Percentiles rank a stretch among this genome's conserved stretches.
phyloP scores from a whole-genome alignment of 2,329 filamentous ascomycete genomes.

The Fusarium hostae region DNA sequence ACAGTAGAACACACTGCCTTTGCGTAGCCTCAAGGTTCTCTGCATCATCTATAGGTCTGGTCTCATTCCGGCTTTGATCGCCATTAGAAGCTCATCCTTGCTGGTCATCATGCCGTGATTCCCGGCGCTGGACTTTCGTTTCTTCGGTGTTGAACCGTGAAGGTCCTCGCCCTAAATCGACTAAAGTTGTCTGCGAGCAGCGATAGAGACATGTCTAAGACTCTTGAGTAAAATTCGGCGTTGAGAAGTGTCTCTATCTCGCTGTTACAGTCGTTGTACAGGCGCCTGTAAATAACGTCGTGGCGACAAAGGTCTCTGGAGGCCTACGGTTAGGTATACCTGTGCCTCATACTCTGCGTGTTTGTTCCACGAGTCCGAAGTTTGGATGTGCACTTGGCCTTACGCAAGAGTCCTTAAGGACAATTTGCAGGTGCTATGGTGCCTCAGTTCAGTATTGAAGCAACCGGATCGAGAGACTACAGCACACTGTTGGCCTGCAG shows the following conservation, averaged over 20 bases:
- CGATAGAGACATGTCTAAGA: slow-evolving; percentile 32
- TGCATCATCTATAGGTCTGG: slow-evolving; percentile 40
- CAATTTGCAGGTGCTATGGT: neutral
- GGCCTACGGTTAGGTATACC: slow-evolving; percentile 28
- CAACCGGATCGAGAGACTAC: slow-evolving; percentile 2
- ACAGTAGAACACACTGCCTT: slow-evolving; percentile 21
- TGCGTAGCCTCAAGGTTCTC: slow-evolving; percentile 35
- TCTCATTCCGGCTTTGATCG: slow-evolving; percentile 10
- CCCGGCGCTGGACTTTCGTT: slow-evolving; percentile 15
- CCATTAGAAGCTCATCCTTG: slow-evolving; percentile 12
- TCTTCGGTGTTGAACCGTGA: slow-evolving; percentile 13
- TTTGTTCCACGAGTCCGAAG: slow-evolving; percentile 35
- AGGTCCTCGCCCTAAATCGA: neutral
- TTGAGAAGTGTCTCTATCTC: neutral
- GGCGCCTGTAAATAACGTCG: slow-evolving; percentile 10
- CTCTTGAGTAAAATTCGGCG: slow-evolving; percentile 9
- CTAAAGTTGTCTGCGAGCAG: slow-evolving; percentile 1
- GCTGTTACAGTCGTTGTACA: slow-evolving; percentile 15
- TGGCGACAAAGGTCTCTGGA: slow-evolving; percentile 23
- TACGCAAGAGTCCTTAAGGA: neutral
- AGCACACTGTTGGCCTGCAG: neutral
- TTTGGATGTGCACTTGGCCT: slow-evolving; percentile 20
- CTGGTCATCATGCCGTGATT: slow-evolving; percentile 26
- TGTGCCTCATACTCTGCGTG: slow-evolving; percentile 19
- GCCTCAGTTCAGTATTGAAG: neutral